Evolutionary conservation across 208 protist species (phyloP).

Genomic region (Vickermania ingenoplastis): DNA sequence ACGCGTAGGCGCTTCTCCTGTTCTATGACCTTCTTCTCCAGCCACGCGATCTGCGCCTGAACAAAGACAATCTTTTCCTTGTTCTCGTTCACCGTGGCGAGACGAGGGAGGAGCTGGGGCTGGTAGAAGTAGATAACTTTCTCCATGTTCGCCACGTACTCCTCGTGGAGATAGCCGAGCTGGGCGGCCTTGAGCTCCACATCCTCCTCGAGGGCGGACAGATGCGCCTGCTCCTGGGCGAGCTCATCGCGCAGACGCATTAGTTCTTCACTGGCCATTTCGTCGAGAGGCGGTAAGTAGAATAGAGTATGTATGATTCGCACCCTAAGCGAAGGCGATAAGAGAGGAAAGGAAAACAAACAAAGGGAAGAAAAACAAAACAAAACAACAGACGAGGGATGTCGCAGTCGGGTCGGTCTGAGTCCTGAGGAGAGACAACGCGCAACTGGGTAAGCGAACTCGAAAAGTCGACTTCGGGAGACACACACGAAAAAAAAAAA

Average conservation of each 20-base stretch:
- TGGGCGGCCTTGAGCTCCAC: conserved; percentile 47
- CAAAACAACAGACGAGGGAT: conserved; percentile 1
- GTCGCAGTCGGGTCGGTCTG: too few species aligned
- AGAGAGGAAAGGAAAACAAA: too few species aligned
- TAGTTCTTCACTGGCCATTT: conserved; percentile 14
- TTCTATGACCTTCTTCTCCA: conserved; percentile 47
- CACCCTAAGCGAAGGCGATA: background rate
- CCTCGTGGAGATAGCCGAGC: conserved; percentile 49
- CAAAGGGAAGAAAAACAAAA: background rate
- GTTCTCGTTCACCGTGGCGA: conserved; percentile 24
- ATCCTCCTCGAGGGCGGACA: conserved; percentile 39
- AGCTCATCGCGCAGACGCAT: conserved; percentile 21
- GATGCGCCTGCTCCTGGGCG: conserved; percentile 24
- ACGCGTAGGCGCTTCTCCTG: conserved; percentile 37
- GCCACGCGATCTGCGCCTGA: conserved; percentile 41
- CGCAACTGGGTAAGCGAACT: too few species aligned
- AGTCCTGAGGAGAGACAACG: too few species aligned
- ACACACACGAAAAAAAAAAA: too few species aligned
- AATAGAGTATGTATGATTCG: background rate
- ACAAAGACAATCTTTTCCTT: conserved; percentile 25
- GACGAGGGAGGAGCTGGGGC: conserved; percentile 37
- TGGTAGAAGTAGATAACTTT: conserved; percentile 46
- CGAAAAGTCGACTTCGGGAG: too few species aligned
- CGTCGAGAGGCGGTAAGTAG: conserved; percentile 1
- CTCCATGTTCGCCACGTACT: conserved; percentile 59